These are phyloP conservation scores for Tricharina praecox DNA, from an alignment of 495 filamentous ascomycete genomes.

Conservation along the genomic window DNA sequence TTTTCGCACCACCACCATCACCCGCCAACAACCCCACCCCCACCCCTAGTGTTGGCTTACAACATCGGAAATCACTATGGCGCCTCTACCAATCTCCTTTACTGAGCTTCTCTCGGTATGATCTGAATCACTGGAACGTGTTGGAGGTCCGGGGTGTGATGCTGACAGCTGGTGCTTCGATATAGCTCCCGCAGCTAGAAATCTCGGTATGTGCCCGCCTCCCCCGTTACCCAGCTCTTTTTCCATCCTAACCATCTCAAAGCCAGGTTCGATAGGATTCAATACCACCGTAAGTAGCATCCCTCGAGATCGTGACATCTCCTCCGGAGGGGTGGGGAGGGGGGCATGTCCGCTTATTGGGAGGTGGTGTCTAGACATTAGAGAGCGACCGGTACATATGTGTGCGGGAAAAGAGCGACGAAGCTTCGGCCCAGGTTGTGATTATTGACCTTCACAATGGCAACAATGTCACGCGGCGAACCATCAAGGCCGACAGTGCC, in stretches of 20 bases:
- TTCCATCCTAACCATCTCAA: conserved; percentile 31
- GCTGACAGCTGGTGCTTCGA: conserved; percentile 8
- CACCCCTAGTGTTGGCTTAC: conserved; percentile 9
- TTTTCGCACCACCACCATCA: conserved; percentile 15
- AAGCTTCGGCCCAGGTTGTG: conserved; percentile 76
- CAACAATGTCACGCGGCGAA: conserved; percentile 79
- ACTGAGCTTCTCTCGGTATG: conserved; percentile 67
- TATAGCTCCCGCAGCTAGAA: conserved; percentile 56
- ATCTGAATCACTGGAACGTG: conserved; percentile 2
- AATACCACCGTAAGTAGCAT: conserved; percentile 70
- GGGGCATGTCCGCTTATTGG: too few relatives aligned
- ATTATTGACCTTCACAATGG: conserved; percentile 91
- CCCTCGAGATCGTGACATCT: not conserved
- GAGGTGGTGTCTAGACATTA: conserved; percentile 85
- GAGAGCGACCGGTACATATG: conserved; percentile 94
- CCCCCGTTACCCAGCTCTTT: conserved; percentile 11
- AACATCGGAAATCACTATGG: conserved; percentile 39
- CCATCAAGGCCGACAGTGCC: conserved; percentile 98
- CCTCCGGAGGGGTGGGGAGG: too few relatives aligned
- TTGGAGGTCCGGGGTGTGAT: conserved; percentile 3
- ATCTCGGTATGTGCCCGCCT: conserved; percentile 55
- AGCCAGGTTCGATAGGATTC: conserved; percentile 81
- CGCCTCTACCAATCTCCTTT: conserved; percentile 81
- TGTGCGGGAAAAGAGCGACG: conserved; percentile 76
- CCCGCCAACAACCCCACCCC: conserved; percentile 9